phyloP scores from a whole-genome alignment of 148 eudicot species.

The Talinum fruticosum region DNA sequence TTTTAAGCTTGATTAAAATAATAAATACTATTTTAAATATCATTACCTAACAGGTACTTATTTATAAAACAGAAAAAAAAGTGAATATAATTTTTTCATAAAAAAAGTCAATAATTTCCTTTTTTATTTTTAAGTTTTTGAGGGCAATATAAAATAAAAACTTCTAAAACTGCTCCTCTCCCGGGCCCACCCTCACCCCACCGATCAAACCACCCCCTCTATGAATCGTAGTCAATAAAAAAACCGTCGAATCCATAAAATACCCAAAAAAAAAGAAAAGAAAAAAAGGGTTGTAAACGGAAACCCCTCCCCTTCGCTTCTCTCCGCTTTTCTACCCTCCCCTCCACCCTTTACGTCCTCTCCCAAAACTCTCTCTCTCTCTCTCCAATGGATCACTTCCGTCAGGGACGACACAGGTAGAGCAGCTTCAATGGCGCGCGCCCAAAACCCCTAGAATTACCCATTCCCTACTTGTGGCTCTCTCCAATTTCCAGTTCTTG shows the following conservation, averaged over 20 bases:
- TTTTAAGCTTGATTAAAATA: no score
- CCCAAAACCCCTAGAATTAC: constrained; percentile 5
- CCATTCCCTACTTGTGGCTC: neutral
- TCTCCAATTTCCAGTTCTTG: neutral
- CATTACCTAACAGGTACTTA: no score
- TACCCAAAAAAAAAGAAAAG: neutral
- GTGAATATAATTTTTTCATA: no score
- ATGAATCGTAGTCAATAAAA: no score
- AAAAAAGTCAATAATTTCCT: no score
- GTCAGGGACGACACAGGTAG: neutral
- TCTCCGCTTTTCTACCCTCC: neutral
- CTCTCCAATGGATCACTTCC: neutral
- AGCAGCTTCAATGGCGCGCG: constrained; percentile 9
- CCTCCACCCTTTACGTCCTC: neutral
- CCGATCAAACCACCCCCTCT: no score
- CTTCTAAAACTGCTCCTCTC: neutral
- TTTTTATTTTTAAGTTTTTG: no score
- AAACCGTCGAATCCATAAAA: no score
- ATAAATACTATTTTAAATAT: no score
- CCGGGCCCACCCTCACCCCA: neutral
- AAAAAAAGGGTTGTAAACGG: no score
- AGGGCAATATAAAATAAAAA: neutral
- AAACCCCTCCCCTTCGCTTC: neutral
- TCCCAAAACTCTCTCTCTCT: neutral
- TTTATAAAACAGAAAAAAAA: no score